Conservation (phyloP, 345 rosid species). For the Litchi chinensis region DNA sequence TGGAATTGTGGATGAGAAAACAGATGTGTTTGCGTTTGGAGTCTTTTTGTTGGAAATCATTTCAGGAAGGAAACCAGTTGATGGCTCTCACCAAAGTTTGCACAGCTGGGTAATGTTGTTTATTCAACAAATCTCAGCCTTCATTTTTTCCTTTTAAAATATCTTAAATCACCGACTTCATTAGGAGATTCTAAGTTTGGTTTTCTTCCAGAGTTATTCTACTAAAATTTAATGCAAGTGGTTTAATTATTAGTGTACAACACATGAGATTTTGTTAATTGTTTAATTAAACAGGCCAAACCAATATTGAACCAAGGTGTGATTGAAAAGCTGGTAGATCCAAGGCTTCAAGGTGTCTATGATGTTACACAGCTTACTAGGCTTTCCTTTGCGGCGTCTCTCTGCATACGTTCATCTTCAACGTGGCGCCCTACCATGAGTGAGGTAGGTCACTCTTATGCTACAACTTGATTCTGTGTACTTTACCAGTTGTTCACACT, state of each 20-base stretch:
- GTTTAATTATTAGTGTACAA: no score
- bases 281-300: conserved; percentile 56
- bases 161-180: not conserved
- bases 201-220: conserved; percentile 19
- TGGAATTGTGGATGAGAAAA: conserved; percentile 98
- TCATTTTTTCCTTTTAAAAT: not conserved
- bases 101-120: conserved; percentile 74
- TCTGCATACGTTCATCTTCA: conserved; percentile 79
- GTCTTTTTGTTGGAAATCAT: conserved; percentile 86
- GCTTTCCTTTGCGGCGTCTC: conserved; percentile 81
- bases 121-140: not conserved
- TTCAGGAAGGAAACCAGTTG: conserved; percentile 89
- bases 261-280: not conserved
- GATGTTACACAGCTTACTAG: conserved; percentile 59
- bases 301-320: conserved; percentile 67
- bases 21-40: conserved; percentile 95
- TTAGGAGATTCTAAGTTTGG: conserved; percentile 12
- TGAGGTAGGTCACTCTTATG: conserved; percentile 49
- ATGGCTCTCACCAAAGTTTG: conserved; percentile 85
- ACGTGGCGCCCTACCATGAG: conserved; percentile 86
- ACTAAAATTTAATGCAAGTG: not conserved
- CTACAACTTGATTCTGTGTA: conserved; percentile 3
- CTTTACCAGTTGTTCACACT: not conserved
- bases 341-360: conserved; percentile 67
- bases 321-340: conserved; percentile 69